phyloP scores from a whole-genome alignment of 306 rosid genomes.

The Cicer bijugum region DNA sequence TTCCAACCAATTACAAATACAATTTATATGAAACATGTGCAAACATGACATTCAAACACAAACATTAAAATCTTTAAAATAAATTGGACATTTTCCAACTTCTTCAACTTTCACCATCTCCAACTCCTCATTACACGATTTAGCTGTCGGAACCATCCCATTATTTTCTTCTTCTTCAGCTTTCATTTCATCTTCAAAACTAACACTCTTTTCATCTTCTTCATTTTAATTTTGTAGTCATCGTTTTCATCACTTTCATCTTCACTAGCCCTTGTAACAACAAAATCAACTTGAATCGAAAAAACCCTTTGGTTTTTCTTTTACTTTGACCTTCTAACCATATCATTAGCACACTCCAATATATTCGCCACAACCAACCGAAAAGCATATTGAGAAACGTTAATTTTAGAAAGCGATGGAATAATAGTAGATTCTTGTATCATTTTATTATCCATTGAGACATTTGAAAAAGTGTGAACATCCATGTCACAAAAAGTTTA shows the following conservation, averaged over 20 bases:
- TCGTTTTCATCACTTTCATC: neutral
- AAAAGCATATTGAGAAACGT: neutral
- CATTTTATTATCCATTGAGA: neutral
- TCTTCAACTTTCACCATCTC: neutral
- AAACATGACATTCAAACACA: constrained; percentile 22
- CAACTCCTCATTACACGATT: neutral
- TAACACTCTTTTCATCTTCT: neutral
- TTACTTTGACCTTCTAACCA: neutral
- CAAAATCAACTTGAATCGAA: neutral
- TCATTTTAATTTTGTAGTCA: neutral
- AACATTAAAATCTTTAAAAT: constrained; percentile 18
- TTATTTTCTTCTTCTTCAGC: neutral
- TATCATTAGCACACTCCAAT: neutral
- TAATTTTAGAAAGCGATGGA: neutral
- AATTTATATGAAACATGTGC: constrained; percentile 2
- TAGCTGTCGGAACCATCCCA: constrained; percentile 27
- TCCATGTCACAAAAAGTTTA: fast-evolving
- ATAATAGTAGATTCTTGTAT: neutral
- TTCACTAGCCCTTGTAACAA: neutral
- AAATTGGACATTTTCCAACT: neutral
- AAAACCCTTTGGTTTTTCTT: neutral
- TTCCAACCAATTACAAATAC: neutral
- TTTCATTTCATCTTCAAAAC: neutral
- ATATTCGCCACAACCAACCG: neutral
- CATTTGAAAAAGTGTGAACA: neutral